Evolutionary conservation across 2,329 filamentous ascomycete genomes (phyloP), one percentile per base, ranked within the genome.

Genomic region (Aspergillus pseudoglaucus): DNA sequence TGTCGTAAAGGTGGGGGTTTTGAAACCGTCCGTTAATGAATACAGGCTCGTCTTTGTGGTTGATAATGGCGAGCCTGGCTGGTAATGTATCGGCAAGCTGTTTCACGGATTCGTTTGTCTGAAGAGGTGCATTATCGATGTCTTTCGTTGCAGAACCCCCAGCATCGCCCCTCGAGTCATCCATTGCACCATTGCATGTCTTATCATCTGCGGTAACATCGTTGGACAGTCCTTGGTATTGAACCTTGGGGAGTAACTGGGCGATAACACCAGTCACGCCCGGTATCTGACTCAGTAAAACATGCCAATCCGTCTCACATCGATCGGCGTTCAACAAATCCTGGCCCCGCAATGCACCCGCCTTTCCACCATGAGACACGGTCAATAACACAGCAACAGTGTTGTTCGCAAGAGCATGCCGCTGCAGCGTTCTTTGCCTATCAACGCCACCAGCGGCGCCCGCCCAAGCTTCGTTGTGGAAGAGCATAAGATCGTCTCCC

Each of bases 71-170:
- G 15, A 62, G 22, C 4, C 58, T 58, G 30, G 45, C 53, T 5
- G 60, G 60, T 3, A 62, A 45, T 1, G 59, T 53, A 43, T 63
- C 56, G n/a, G 57, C 59, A 38, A 63, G 54, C 45, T 62, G 50
- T 35, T 63, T 10, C 4, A 22, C 17, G 17, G 17, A 20, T 14
- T 18, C 38, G 6, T 20, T 14, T 14, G 33, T 22, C 6, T 6
- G 22, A 22, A 22, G 22, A 22, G 22, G 6, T 5, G 22, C 6
- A 22, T 6, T 22, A 22, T 22, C 6, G 22, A 22, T 22, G 1
- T 14, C 33, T 17, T 30, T 30, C 25, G 10, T 12, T 4, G 9
- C 10, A 30, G 25, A 30, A 12, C 3, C 4, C 25, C 9, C 25
- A 18, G 35, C 15, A 38, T 9, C 10, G 6, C 35, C 35, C 3